phyloP scores from a whole-genome alignment of 768 basidiomycete genomes.

The Suillus variegatus region DNA sequence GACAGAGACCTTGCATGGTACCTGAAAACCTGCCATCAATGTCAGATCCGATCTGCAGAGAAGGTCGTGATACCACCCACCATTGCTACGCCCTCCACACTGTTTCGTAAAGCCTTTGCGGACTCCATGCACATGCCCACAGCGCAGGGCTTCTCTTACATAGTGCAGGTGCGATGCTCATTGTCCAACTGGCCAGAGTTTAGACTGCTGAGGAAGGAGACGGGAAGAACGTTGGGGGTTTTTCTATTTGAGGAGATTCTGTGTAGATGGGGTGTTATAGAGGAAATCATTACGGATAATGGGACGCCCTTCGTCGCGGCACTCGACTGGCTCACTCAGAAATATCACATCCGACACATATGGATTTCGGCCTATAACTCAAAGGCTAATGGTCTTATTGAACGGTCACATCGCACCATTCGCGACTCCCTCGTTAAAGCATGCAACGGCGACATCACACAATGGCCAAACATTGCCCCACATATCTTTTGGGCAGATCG shows the following conservation, averaged over 20 bases:
- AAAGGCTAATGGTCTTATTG: too few species aligned
- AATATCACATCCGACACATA: too few species aligned
- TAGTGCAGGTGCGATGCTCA: not conserved
- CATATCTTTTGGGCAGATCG: not conserved
- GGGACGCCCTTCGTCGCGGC: too few species aligned
- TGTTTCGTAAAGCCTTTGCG: constrained; percentile 28
- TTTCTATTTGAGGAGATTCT: too few species aligned
- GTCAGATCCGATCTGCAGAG: constrained; percentile 26
- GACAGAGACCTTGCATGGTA: constrained; percentile 29
- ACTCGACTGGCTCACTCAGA: too few species aligned
- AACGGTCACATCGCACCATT: too few species aligned
- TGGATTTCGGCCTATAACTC: too few species aligned
- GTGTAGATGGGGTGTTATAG: too few species aligned
- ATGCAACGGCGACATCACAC: constrained; percentile 25
- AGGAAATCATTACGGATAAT: too few species aligned
- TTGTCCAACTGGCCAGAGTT: too few species aligned
- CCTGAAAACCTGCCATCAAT: constrained; percentile 32
- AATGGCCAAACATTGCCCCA: constrained; percentile 26
- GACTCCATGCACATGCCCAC: constrained; percentile 33
- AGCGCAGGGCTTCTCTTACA: not conserved
- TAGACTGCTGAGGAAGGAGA: too few species aligned
- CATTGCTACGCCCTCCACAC: constrained; percentile 17
- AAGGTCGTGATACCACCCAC: constrained; percentile 23
- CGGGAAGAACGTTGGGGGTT: too few species aligned
- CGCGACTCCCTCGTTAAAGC: constrained; percentile 35